Evolutionary conservation across 345 rosid genomes (phyloP), one percentile per base, ranked within the genome.

Genomic region (Pugionium dolabratum): DNA sequence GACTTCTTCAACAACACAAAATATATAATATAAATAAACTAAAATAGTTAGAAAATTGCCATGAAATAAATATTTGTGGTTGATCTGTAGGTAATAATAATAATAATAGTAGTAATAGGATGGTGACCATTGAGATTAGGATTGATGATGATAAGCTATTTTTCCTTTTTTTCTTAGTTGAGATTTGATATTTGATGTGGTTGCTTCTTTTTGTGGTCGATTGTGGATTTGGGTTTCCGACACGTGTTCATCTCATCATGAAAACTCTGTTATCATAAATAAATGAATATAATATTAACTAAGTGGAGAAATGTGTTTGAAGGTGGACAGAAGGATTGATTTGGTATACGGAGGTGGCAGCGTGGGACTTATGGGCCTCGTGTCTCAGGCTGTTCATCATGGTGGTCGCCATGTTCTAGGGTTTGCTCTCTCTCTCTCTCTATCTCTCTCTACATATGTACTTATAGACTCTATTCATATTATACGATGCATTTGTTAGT

Each of bases 361-460:
- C 89, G 88, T 89, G 83, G 98, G 98, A 48, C 82, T 91, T 75
- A 91, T 91, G 98, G 98, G 96, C 75, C 92, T 91, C 63, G 92
- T 91, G 76, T 91, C 98, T 79, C 98, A 91, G 71, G 96, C 90
- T 35, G 98, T 89, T 84, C 95, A 87, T 89, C 89, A 85, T 89
- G 98, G 95, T 59, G 98, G 96, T 72, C 96, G 98, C 75, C 98
- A 89, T 83, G 98, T 91, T 79, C 78, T 91, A 84, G 95, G 98
- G 98, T 89, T 83, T 79, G 87, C 67, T 56, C 65, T 67, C 73
- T 59, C n/a, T n/a, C n/a, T n/a, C 61, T 64, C 60, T 67, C 70
- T 62, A 66, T 68, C 63, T 67, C 61, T 63, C 66, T 66, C 64
- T 66, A 70, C 60, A 27, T 50, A 40, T 68, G 10, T 39, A 30